phyloP scores from a whole-genome alignment of 306 rosid species.

The Cicer pinnatifidum region DNA sequence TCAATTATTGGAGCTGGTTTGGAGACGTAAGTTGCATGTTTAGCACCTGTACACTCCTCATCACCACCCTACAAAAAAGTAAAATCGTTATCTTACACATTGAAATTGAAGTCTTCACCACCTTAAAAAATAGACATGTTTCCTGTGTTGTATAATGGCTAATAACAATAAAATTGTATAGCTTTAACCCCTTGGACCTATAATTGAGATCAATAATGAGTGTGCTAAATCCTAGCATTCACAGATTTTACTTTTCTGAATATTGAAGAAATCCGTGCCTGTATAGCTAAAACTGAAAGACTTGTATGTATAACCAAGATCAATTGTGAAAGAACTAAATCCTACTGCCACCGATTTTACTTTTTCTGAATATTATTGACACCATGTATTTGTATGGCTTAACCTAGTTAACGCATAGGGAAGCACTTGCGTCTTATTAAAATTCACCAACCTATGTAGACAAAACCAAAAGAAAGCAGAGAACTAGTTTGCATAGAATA shows the following conservation, averaged over 20 bases:
- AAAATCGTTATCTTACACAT: slow-evolving; percentile 4
- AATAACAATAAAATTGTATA: background rate
- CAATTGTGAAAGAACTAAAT: background rate
- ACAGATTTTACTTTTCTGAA: slow-evolving; percentile 29
- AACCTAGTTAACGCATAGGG: slow-evolving; percentile 8
- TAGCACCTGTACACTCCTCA: slow-evolving; percentile 18
- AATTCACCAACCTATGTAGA: slow-evolving; percentile 10
- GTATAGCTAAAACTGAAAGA: slow-evolving; percentile 1
- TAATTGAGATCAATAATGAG: slow-evolving; percentile 9
- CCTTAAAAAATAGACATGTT: slow-evolving; percentile 8
- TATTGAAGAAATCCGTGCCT: background rate
- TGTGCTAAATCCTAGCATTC: slow-evolving; percentile 6
- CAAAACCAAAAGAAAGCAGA: slow-evolving; percentile 4
- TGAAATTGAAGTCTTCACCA: background rate
- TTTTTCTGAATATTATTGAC: slow-evolving; percentile 21
- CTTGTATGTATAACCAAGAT: background rate
- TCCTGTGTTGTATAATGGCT: slow-evolving; percentile 10
- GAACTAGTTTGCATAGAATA: slow-evolving; percentile 29
- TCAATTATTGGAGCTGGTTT: slow-evolving; percentile 12
- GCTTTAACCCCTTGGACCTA: background rate
- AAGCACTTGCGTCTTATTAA: slow-evolving; percentile 3
- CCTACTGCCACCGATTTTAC: slow-evolving; percentile 9
- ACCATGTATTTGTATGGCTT: slow-evolving; percentile 10
- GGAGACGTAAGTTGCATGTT: slow-evolving; percentile 20
- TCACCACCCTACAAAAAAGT: slow-evolving; percentile 19